A percentile compares a stretch with the other conserved stretches of the same genome.
Evolutionary conservation across 164 flowering plant genomes (phyloP).

Genomic region (Amborella trichopoda): DNA sequence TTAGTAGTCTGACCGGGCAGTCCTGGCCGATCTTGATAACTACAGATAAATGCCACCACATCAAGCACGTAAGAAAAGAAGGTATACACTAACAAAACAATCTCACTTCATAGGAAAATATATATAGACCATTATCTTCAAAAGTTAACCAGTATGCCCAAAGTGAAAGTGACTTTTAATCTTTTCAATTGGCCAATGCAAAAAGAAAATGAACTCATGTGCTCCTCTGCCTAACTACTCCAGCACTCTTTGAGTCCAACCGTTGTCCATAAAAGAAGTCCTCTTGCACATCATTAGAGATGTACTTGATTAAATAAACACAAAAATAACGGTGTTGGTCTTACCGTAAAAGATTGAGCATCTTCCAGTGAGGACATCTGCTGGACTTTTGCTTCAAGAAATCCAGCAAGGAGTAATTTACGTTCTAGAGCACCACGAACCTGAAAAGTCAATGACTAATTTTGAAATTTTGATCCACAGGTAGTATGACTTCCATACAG

Average conservation of each 20-base stretch:
- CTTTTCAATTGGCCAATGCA: background rate
- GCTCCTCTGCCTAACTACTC: background rate
- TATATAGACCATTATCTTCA: no score
- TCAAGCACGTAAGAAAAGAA: no score
- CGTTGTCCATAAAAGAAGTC: background rate
- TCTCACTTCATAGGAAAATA: no score
- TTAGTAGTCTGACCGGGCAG: no score
- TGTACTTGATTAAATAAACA: background rate
- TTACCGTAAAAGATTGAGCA: conserved; percentile 32
- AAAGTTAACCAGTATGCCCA: background rate
- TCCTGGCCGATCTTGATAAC: no score
- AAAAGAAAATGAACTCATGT: background rate
- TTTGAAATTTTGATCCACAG: no score
- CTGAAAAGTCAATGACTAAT: no score
- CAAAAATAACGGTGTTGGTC: conserved; percentile 6
- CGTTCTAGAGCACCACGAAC: conserved; percentile 31
- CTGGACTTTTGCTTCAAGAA: conserved; percentile 36
- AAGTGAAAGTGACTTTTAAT: background rate
- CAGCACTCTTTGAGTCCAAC: no score
- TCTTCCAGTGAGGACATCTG: conserved; percentile 14
- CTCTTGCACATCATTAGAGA: background rate
- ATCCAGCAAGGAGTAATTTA: conserved; percentile 62
- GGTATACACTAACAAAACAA: no score
- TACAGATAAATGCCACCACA: no score
- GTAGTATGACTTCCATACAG: background rate